A percentile compares a stretch with the other conserved stretches of the same genome.
Evolutionary conservation across 2,329 filamentous ascomycete species (phyloP).

Genomic region (Emergomyces orientalis): DNA sequence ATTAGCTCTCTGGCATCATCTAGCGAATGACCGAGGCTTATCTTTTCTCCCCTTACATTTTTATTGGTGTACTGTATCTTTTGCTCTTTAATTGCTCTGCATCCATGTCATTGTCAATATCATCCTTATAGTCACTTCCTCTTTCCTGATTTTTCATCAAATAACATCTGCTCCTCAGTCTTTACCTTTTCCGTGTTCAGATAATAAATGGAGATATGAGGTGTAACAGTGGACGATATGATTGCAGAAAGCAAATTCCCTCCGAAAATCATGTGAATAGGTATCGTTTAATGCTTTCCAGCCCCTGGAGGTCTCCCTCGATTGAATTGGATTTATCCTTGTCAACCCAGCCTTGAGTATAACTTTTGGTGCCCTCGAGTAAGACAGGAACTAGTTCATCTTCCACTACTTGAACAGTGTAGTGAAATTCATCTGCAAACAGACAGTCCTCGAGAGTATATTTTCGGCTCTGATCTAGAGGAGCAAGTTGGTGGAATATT

Average conservation of each 20-base stretch:
- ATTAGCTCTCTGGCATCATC: neutral
- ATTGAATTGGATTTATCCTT: conserved; percentile 17
- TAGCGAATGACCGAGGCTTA: neutral
- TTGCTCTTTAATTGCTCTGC: neutral
- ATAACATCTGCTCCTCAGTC: no score
- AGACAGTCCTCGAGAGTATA: conserved; percentile 15
- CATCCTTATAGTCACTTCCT: no score
- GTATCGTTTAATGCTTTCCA: conserved; percentile 13
- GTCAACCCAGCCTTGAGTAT: conserved; percentile 22
- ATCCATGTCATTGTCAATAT: no score
- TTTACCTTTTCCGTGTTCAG: no score
- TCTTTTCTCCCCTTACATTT: neutral
- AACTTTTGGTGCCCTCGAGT: no score
- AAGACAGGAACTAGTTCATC: conserved; percentile 5
- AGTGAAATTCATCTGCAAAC: conserved; percentile 14
- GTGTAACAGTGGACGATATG: no score
- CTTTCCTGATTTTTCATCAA: no score
- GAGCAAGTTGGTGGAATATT: conserved; percentile 11
- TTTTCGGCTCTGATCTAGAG: conserved; percentile 9
- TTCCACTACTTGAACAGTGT: conserved; percentile 9
- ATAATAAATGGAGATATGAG: no score
- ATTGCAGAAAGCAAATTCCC: no score
- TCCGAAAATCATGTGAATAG: conserved; percentile 10
- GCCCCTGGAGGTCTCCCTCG: conserved; percentile 20
- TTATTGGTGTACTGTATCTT: neutral